Percentiles rank a stretch among this genome's conserved stretches.
Conservation (phyloP, 371 early-diverging fungal species). For the Mucor irregularis region DNA sequence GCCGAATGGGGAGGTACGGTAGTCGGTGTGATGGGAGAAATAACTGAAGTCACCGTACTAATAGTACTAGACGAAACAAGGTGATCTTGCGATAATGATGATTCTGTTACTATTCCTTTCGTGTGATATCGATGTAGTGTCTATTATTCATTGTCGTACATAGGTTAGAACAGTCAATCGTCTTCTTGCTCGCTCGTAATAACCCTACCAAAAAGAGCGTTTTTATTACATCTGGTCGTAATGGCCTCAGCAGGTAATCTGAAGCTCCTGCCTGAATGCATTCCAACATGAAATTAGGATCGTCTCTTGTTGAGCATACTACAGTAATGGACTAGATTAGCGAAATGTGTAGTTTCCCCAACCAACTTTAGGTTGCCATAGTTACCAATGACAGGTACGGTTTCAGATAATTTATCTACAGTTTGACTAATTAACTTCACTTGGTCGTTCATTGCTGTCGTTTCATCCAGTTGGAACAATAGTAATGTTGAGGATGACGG, state of each 20-base stretch:
- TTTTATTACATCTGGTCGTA: slow-evolving; percentile 49
- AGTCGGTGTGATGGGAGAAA: slow-evolving; percentile 22
- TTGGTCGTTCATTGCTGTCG: slow-evolving; percentile 1
- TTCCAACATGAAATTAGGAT: slow-evolving; percentile 35
- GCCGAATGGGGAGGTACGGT: slow-evolving; percentile 3
- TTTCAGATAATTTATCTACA: slow-evolving; percentile 15
- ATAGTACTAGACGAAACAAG: slow-evolving; percentile 22
- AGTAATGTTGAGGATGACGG: slow-evolving; percentile 26
- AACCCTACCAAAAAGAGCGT: slow-evolving; percentile 54
- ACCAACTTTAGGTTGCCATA: too few species aligned
- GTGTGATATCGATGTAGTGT: slow-evolving; percentile 8
- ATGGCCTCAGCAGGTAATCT: slow-evolving; percentile 50
- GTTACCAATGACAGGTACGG: slow-evolving; percentile 26
- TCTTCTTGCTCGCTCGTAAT: neutral
- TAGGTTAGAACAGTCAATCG: neutral
- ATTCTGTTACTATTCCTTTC: slow-evolving; percentile 1
- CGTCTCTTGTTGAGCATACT: slow-evolving; percentile 36
- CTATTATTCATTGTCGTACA: neutral
- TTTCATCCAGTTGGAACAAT: slow-evolving; percentile 28
- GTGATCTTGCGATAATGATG: slow-evolving; percentile 18
- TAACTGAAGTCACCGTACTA: slow-evolving; percentile 18
- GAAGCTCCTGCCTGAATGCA: slow-evolving; percentile 52
- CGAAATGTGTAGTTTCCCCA: too few species aligned
- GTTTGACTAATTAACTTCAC: slow-evolving; percentile 13
- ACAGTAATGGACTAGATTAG: neutral